Conservation (phyloP, 2,329 filamentous ascomycete genomes). For the Apiospora kogelbergensis region DNA sequence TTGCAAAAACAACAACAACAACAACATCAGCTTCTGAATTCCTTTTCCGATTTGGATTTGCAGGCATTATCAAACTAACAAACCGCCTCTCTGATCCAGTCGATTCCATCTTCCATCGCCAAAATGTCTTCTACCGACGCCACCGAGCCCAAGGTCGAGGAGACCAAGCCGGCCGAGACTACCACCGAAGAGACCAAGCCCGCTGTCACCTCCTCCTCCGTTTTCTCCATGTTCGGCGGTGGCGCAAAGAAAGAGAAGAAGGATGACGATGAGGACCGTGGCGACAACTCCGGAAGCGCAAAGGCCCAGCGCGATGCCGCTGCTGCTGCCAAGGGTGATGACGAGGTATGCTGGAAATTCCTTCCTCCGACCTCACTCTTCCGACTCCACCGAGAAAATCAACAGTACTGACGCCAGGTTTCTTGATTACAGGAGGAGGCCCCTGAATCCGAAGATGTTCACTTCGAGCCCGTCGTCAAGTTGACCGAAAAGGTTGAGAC, state of each 20-base stretch:
- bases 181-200: slow-evolving; percentile 37
- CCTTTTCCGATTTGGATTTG: background rate
- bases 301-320: slow-evolving; percentile 72
- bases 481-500: slow-evolving; percentile 95
- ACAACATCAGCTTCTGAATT: background rate
- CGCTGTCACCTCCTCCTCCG: slow-evolving; percentile 58
- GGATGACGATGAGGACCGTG: slow-evolving; percentile 75
- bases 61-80: slow-evolving; percentile 10
- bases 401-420: background rate
- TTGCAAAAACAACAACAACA: background rate
- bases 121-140: slow-evolving; percentile 51
- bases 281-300: slow-evolving; percentile 85
- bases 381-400: background rate
- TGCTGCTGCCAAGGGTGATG: slow-evolving; percentile 52
- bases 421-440: slow-evolving; percentile 55
- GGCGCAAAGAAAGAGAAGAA: slow-evolving; percentile 97
- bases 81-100: slow-evolving; percentile 7
- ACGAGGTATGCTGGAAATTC: slow-evolving; percentile 47
- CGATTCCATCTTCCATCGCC: slow-evolving; percentile 15
- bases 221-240: slow-evolving; percentile 99
- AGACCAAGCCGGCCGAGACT: slow-evolving; percentile 42
- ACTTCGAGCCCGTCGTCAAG: slow-evolving; percentile 96
- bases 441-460: slow-evolving; percentile 86
- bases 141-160: slow-evolving; percentile 56
- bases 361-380: slow-evolving; percentile 9